Percentiles rank a stretch among this genome's conserved stretches.
These are phyloP conservation scores for Didymella lethalis DNA, from an alignment of 2,329 filamentous ascomycete species.

Conservation along the genomic window DNA sequence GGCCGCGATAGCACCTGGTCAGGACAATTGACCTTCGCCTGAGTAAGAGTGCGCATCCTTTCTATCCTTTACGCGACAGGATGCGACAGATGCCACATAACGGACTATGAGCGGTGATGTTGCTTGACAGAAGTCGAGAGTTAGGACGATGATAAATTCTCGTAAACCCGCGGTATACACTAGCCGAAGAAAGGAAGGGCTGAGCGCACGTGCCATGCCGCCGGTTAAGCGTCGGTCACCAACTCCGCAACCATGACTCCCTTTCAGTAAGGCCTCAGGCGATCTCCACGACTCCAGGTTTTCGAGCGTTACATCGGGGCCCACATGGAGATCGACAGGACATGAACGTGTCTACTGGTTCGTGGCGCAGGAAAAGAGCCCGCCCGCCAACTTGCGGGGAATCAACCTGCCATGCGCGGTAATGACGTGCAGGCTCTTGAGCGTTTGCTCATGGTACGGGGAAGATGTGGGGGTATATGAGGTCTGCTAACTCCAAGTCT, in stretches of 20 bases:
- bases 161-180: neutral
- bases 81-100: neutral
- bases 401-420: neutral
- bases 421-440: slow-evolving; percentile 1
- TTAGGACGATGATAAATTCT: neutral
- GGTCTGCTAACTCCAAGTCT: neutral
- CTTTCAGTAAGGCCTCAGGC: neutral
- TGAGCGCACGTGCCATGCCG: neutral
- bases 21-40: neutral
- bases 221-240: neutral
- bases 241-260: slow-evolving; percentile 1
- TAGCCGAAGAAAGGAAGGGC: slow-evolving; percentile 8
- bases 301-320: neutral
- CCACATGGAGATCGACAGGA: slow-evolving; percentile 7
- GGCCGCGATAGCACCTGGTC: neutral
- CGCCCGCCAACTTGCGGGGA: neutral
- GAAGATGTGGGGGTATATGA: slow-evolving; percentile 1
- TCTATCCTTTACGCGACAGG: too few species aligned
- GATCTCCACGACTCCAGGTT: slow-evolving; percentile 6
- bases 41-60: neutral
- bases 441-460: neutral
- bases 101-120: neutral
- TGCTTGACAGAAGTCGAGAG: neutral
- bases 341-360: neutral
- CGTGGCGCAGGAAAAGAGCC: neutral